phyloP scores from a whole-genome alignment of 257 asterid species.

The Cinchona pubescens region DNA sequence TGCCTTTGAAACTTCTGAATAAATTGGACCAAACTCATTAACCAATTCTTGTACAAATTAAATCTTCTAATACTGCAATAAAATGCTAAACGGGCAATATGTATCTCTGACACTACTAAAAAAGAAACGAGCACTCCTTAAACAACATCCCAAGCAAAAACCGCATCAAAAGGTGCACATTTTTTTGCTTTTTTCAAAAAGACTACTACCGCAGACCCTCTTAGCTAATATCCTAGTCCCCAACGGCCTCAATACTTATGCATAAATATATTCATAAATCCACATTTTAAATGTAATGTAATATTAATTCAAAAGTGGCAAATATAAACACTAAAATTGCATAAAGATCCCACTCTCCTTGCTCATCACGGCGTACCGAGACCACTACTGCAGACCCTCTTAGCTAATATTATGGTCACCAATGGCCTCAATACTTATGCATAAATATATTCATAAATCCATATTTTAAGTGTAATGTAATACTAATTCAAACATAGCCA shows the following conservation, averaged over 20 bases:
- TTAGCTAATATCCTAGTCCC: not conserved
- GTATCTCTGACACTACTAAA: too few relatives aligned
- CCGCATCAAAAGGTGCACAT: not conserved
- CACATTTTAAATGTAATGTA: not conserved
- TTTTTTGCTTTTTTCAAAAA: not conserved
- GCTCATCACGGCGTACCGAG: too few relatives aligned
- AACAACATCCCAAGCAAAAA: not conserved
- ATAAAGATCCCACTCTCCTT: not conserved
- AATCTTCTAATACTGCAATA: not conserved
- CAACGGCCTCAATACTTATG: not conserved
- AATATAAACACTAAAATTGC: not conserved
- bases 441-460: not conserved
- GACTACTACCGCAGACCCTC: too few relatives aligned
- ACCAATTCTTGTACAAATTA: not conserved
- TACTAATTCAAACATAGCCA: not conserved
- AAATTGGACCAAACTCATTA: constrained; percentile 13
- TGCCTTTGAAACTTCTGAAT: constrained; percentile 74
- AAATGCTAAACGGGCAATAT: not conserved
- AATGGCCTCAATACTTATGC: not conserved
- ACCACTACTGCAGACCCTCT: too few relatives aligned
- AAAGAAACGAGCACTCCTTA: not conserved
- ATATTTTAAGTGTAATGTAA: not conserved
- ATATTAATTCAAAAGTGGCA: not conserved
- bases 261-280: not conserved
- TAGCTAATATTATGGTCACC: too few relatives aligned